Evolutionary conservation across 2,329 filamentous ascomycete genomes (phyloP).

Genomic region (Sarocladium brachiariae): DNA sequence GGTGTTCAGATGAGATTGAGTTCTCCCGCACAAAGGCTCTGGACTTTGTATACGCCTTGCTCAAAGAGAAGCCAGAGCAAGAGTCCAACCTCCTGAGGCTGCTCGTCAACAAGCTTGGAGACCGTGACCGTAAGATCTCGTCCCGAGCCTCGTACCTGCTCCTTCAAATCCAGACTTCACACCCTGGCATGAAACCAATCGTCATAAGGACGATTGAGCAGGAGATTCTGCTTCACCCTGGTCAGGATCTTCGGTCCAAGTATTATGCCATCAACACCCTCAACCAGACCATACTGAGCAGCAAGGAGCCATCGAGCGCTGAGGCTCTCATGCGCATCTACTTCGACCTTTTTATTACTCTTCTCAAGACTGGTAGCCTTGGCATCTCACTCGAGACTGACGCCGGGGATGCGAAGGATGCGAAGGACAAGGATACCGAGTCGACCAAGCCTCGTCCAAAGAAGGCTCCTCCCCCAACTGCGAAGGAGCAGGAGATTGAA

Average conservation of each 20-base stretch:
- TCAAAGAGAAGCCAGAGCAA: conserved; percentile 95
- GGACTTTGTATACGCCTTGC: conserved; percentile 82
- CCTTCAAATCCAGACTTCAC: conserved; percentile 80
- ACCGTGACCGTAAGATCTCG: conserved; percentile 90
- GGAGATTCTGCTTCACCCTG: conserved; percentile 79
- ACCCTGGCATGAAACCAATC: conserved; percentile 89
- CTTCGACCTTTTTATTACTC: conserved; percentile 77
- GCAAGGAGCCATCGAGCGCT: conserved; percentile 73
- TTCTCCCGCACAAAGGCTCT: conserved; percentile 84
- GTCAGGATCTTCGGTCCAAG: conserved; percentile 80
- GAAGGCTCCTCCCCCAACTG: conserved; percentile 10
- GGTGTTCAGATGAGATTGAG: conserved; percentile 93
- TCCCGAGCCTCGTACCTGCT: conserved; percentile 89
- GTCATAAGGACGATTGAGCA: conserved; percentile 81
- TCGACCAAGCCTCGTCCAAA: conserved; percentile 18
- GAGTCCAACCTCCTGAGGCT: conserved; percentile 88
- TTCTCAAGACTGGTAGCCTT: conserved; percentile 58
- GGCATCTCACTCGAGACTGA: conserved; percentile 23
- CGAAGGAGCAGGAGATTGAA: conserved; percentile 55
- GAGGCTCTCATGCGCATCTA: conserved; percentile 82
- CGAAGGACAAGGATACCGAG: conserved; percentile 22
- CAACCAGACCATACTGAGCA: conserved; percentile 90
- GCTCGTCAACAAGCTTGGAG: conserved; percentile 93
- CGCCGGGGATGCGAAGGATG: not conserved
- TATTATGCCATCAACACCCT: conserved; percentile 96